Percentiles rank a stretch among this genome's conserved stretches.
phyloP scores from a whole-genome alignment of 495 filamentous ascomycete species.

The Daldinia loculata region DNA sequence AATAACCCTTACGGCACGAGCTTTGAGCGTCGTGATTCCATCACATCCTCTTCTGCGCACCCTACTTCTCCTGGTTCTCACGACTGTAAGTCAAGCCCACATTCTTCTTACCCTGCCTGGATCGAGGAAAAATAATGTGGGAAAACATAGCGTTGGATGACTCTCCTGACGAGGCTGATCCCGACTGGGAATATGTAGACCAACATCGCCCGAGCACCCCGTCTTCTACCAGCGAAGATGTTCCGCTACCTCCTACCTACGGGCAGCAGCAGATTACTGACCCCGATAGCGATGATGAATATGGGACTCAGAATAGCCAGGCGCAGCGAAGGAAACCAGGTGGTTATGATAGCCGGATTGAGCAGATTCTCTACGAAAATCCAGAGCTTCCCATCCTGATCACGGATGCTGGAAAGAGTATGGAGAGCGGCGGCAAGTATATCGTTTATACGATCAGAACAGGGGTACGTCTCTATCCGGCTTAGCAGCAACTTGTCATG shows the following conservation, averaged over 20 bases:
- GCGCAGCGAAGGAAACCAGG: conserved; percentile 74
- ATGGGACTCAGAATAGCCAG: conserved; percentile 66
- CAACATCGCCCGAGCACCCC: conserved; percentile 50
- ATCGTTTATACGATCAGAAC: conserved; percentile 98
- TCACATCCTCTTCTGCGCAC: conserved; percentile 73
- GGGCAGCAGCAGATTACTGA: conserved; percentile 44
- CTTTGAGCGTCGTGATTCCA: conserved; percentile 83
- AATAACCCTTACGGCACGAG: conserved; percentile 91
- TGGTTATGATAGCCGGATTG: conserved; percentile 92
- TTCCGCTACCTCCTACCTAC: conserved; percentile 42
- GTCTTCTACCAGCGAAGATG: conserved; percentile 56
- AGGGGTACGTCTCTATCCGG: conserved; percentile 67
- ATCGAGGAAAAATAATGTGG: conserved; percentile 47
- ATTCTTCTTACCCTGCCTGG: conserved; percentile 11
- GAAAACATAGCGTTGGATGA: conserved; percentile 45
- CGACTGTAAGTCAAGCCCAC: conserved; percentile 52
- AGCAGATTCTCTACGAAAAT: conserved; percentile 96
- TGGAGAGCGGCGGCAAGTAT: conserved; percentile 84
- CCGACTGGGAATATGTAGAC: conserved; percentile 58
- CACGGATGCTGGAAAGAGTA: conserved; percentile 92
- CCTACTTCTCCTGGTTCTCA: conserved; percentile 67
- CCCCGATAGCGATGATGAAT: conserved; percentile 56
- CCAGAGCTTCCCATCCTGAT: conserved; percentile 89
- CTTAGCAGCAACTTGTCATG: conserved; percentile 15
- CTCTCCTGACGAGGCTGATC: conserved; percentile 50